phyloP scores from a whole-genome alignment of 2,329 filamentous ascomycete species.

The Stagonosporopsis chrysanthemi region DNA sequence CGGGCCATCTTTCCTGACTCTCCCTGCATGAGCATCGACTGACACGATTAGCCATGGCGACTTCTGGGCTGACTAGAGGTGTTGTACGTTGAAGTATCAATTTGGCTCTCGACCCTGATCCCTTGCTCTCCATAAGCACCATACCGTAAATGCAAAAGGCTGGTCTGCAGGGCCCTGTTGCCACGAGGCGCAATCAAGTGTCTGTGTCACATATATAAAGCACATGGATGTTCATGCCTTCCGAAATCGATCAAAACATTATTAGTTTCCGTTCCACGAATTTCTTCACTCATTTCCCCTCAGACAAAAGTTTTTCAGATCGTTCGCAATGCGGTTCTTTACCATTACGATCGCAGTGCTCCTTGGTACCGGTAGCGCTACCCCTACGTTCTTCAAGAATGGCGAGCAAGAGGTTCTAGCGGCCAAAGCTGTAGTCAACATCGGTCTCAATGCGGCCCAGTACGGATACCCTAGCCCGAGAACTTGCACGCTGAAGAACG shows the following conservation, averaged over 20 bases:
- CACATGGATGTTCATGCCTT: not conserved
- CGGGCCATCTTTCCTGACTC: not conserved
- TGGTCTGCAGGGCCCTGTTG: slow-evolving; percentile 3
- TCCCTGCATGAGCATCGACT: slow-evolving; percentile 5
- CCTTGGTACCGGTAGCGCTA: slow-evolving; percentile 24
- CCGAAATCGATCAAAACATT: not conserved
- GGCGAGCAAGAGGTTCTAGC: slow-evolving; percentile 43
- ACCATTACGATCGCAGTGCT: slow-evolving; percentile 22
- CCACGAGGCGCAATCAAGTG: not conserved
- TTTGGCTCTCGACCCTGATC: slow-evolving; percentile 4
- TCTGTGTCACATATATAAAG: slow-evolving; percentile 3
- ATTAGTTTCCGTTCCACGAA: no score
- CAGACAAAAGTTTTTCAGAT: not conserved
- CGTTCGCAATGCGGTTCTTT: slow-evolving; percentile 27
- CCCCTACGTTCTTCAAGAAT: slow-evolving; percentile 15
- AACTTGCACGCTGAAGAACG: slow-evolving; percentile 50
- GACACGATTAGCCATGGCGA: not conserved
- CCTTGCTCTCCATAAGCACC: slow-evolving; percentile 4
- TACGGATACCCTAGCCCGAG: slow-evolving; percentile 31
- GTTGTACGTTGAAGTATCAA: not conserved
- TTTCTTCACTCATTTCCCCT: not conserved
- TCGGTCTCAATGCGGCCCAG: slow-evolving; percentile 34
- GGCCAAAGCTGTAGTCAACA: slow-evolving; percentile 42
- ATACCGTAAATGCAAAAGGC: not conserved
- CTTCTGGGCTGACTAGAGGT: slow-evolving; percentile 3